Percentiles rank a stretch among this genome's conserved stretches.
These are phyloP conservation scores for Coniella lustricola DNA, from an alignment of 2,329 filamentous ascomycete genomes.

Conservation along the genomic window DNA sequence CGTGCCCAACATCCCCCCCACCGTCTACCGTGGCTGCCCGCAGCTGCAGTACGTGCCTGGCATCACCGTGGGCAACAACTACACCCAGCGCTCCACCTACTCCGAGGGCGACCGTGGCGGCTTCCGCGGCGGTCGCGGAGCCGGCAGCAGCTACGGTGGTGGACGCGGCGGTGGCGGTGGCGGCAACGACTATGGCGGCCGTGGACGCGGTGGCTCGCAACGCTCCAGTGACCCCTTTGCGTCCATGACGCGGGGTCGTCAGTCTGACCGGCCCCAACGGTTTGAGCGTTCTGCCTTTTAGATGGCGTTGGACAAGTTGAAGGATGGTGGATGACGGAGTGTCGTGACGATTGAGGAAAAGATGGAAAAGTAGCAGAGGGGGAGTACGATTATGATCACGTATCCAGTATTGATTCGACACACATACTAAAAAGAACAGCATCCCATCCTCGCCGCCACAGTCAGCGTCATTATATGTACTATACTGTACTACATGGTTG, in stretches of 20 bases:
- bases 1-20: constrained; percentile 34
- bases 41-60: constrained; percentile 24
- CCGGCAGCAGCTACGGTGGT: too few relatives aligned
- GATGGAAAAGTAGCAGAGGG: not conserved
- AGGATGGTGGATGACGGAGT: too few relatives aligned
- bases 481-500: too few relatives aligned
- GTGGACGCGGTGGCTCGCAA: not conserved
- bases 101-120: not conserved
- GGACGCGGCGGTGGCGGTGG: constrained; percentile 1
- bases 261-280: not conserved
- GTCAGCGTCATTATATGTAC: too few relatives aligned
- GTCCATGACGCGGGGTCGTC: not conserved
- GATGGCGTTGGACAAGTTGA: too few relatives aligned
- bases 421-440: too few relatives aligned
- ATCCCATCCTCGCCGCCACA: too few relatives aligned
- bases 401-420: too few relatives aligned
- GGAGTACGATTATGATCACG: too few relatives aligned
- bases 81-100: not conserved
- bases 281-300: constrained; percentile 6
- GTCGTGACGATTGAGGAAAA: not conserved
- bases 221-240: constrained; percentile 5
- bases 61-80: constrained; percentile 27
- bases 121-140: too few relatives aligned
- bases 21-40: constrained; percentile 21
- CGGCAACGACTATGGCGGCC: not conserved